Percentiles rank a stretch among this genome's conserved stretches.
phyloP scores from a whole-genome alignment of 2,329 filamentous ascomycete genomes.

The Fusarium equiseti region DNA sequence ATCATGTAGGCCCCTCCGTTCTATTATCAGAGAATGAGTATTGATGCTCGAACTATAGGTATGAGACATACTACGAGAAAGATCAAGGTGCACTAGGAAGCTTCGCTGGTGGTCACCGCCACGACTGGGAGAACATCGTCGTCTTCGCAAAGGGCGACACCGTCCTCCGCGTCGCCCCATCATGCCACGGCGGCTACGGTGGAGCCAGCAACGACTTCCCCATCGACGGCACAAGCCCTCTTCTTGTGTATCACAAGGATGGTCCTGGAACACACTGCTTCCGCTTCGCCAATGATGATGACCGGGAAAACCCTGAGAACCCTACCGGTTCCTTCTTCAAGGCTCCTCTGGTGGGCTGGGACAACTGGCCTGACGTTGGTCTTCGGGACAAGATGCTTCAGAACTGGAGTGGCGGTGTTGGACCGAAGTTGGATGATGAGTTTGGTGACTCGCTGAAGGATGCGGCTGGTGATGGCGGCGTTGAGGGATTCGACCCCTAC shows the following conservation, averaged over 20 bases:
- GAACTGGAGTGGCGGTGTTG: conserved; percentile 47
- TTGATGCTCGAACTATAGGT: conserved; percentile 14
- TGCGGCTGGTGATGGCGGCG: conserved; percentile 45
- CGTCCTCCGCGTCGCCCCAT: conserved; percentile 48
- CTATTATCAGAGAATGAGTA: rapidly evolving
- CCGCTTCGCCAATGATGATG: conserved; percentile 48
- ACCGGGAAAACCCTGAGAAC: conserved; percentile 45
- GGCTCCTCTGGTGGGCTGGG: conserved; percentile 47
- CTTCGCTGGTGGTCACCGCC: conserved; percentile 53
- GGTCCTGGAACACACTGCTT: conserved; percentile 48
- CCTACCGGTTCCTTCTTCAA: conserved; percentile 43
- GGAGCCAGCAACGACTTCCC: conserved; percentile 42
- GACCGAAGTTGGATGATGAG: conserved; percentile 48
- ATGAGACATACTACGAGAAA: conserved; percentile 59
- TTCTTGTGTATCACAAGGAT: conserved; percentile 51
- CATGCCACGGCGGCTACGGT: conserved; percentile 46
- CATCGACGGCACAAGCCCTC: conserved; percentile 36
- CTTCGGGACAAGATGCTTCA: conserved; percentile 45
- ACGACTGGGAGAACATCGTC: conserved; percentile 58
- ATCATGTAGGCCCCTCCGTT: conserved; percentile 39
- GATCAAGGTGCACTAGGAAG: conserved; percentile 53
- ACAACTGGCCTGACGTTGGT: conserved; percentile 45
- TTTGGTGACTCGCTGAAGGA: conserved; percentile 41
- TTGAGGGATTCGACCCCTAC: conserved; percentile 47
- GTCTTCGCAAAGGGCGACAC: conserved; percentile 49